These are phyloP conservation scores for Nadsonia commutata DNA, from an alignment of 1,139 yeast genomes.

Conservation along the genomic window DNA sequence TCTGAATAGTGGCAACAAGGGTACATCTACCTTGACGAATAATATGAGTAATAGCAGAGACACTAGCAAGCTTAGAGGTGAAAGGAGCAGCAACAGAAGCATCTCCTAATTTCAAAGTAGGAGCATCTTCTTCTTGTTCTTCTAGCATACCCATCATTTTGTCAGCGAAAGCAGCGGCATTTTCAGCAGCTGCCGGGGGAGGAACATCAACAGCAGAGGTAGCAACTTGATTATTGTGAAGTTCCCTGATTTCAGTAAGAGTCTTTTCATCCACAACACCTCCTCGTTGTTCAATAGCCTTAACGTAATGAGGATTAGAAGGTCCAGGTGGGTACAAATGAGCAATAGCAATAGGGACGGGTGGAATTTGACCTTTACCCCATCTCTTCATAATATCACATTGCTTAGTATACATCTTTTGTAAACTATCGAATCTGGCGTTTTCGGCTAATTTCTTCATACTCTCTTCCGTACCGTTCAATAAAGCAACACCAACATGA, in stretches of 20 bases:
- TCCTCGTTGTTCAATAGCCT: slow-evolving; percentile 75
- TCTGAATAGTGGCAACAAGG: slow-evolving; percentile 90
- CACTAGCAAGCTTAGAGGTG: slow-evolving; percentile 86
- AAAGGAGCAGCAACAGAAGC: slow-evolving; percentile 99
- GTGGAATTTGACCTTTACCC: slow-evolving; percentile 56
- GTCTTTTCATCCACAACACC: slow-evolving; percentile 36
- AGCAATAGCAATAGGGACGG: slow-evolving; percentile 77
- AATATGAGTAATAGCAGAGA: slow-evolving; percentile 82
- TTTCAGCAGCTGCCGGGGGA: slow-evolving; percentile 21
- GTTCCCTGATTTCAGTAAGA: slow-evolving; percentile 47
- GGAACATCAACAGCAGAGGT: slow-evolving; percentile 24
- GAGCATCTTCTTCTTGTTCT: slow-evolving; percentile 74
- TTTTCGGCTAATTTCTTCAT: slow-evolving; percentile 80
- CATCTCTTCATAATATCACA: slow-evolving; percentile 61
- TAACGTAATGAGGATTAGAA: slow-evolving; percentile 70
- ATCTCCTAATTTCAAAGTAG: slow-evolving; percentile 88
- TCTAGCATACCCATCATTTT: slow-evolving; percentile 54
- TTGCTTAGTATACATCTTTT: slow-evolving; percentile 73
- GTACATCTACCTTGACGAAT: slow-evolving; percentile 99
- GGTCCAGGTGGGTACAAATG: slow-evolving; percentile 97
- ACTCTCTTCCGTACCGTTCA: slow-evolving; percentile 94
- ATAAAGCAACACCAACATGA: slow-evolving; percentile 89
- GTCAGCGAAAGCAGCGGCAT: slow-evolving; percentile 53
- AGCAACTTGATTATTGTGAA: slow-evolving; percentile 21
- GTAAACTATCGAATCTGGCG: slow-evolving; percentile 49